Percentiles rank a stretch among this genome's conserved stretches.
These are phyloP conservation scores for Paecilomyces formosus DNA, from an alignment of 2,329 filamentous ascomycete species.

Conservation along the genomic window DNA sequence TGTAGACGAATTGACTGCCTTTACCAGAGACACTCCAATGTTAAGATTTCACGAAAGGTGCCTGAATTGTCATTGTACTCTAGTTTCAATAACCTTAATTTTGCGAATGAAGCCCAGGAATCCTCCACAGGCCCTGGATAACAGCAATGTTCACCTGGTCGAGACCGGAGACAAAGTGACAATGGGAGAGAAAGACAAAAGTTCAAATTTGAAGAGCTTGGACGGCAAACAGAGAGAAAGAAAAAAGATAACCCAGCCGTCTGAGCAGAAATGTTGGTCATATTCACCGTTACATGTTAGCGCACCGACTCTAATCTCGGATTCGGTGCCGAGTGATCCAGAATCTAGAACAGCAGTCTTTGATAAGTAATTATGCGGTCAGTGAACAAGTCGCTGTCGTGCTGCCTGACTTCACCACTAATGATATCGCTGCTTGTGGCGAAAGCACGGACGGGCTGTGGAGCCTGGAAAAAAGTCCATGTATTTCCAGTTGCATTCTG, in stretches of 20 bases:
- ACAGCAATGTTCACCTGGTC: neutral
- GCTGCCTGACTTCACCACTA: neutral
- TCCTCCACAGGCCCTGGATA: neutral
- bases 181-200: neutral
- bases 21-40: neutral
- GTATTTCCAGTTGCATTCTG: neutral
- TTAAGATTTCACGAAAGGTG: neutral
- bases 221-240: neutral
- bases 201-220: neutral
- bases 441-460: neutral
- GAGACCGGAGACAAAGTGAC: neutral
- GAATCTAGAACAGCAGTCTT: neutral
- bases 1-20: slow-evolving; percentile 4
- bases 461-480: neutral
- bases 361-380: neutral
- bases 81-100: neutral
- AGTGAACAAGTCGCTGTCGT: neutral
- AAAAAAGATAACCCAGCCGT: neutral
- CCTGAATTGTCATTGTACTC: neutral
- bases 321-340: neutral
- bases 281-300: neutral
- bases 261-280: neutral
- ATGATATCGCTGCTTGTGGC: neutral
- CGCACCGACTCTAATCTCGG: neutral
- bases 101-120: neutral